Evolutionary conservation across 768 basidiomycete genomes (phyloP).

Genomic region (Cystofilobasidium capitatum): DNA sequence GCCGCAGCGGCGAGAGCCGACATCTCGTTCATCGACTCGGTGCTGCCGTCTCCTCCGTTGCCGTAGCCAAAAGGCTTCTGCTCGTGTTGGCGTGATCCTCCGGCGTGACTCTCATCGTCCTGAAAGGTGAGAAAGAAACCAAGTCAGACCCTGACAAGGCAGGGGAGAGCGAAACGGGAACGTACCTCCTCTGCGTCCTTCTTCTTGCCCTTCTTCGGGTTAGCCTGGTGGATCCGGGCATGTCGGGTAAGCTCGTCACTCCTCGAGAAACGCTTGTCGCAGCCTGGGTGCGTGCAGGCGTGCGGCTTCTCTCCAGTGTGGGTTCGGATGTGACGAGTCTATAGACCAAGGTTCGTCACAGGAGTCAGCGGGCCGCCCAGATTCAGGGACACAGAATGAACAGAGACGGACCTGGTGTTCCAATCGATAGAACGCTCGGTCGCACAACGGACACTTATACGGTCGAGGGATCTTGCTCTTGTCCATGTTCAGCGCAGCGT

Average conservation of each 20-base stretch:
- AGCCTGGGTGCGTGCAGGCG: conserved; percentile 78
- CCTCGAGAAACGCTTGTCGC: conserved; percentile 95
- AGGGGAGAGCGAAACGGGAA: conserved; percentile 19
- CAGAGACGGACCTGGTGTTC: conserved; percentile 72
- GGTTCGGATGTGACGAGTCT: conserved; percentile 96
- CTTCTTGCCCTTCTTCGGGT: conserved; percentile 29
- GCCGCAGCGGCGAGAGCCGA: conserved; percentile 49
- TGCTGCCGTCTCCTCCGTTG: conserved; percentile 31
- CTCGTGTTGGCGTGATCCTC: background rate
- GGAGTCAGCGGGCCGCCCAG: background rate
- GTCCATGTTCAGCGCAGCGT: conserved; percentile 42
- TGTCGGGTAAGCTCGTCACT: conserved; percentile 98
- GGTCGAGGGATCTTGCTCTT: conserved; percentile 56
- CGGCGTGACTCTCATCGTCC: conserved; percentile 2
- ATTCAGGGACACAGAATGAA: background rate
- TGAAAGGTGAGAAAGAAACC: background rate
- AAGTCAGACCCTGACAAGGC: background rate
- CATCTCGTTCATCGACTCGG: conserved; percentile 38
- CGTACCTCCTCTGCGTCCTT: conserved; percentile 52
- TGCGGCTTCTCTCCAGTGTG: conserved; percentile 99
- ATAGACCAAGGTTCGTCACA: conserved; percentile 27
- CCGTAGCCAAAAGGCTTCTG: conserved; percentile 18
- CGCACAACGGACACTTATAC: conserved; percentile 95
- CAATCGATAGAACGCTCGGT: conserved; percentile 87
- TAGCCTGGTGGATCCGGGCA: conserved; percentile 67